Base-by-base conservation (phyloP, 768 basidiomycete species). In the Tephrocybe sp. region DNA sequence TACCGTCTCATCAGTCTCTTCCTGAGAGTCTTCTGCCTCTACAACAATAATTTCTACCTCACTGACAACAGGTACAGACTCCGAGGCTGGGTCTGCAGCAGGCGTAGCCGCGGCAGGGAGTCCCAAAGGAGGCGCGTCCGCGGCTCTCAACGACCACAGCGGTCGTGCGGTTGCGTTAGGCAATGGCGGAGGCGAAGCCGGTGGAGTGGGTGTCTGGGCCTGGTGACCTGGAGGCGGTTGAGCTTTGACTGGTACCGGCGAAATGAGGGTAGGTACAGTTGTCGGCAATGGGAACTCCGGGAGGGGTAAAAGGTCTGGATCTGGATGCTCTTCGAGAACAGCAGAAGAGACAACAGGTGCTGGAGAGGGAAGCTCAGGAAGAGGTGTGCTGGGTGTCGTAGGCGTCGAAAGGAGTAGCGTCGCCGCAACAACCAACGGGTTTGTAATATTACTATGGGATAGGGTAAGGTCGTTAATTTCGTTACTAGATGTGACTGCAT, bases 281-380 rank as follows among this genome's bases (percentile, higher is more conserved):
- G 17, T 19, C n/a, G 12, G 34, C 26, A 36, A 32, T 20, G 57
- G 45, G 19, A 54, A 40, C 0, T 61, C 62, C 20, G 71, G 73
- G 2, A 78, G 67, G 5, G 76, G 73, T 12, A 75, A 67, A 5
- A 75, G 52, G 13, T 75, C 75, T 0, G 76, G 76, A 53, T 78
- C 76, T 6, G 70, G 65, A 52, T 63, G 63, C 8, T 65, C 57
- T 17, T 61, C 57, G n/a, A 19, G 10, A 23, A 34, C n/a, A 17
- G 44, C 35, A n/a, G 32, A 34, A n/a, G 33, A 26, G 39, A 19
- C 14, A 31, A 45, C 13, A 41, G 22, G 31, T 3, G 43, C 10
- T 2, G 45, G 35, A 19, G 51, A 46, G n/a, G 48, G 46, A 39
- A 48, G 52, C 17, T 38, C 17, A 14, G 45, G 36, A 17, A 43